A percentile compares a stretch with the other conserved stretches of the same genome.
Conservation (phyloP, 305 asterid genomes). For the Fraxinus floribunda region DNA sequence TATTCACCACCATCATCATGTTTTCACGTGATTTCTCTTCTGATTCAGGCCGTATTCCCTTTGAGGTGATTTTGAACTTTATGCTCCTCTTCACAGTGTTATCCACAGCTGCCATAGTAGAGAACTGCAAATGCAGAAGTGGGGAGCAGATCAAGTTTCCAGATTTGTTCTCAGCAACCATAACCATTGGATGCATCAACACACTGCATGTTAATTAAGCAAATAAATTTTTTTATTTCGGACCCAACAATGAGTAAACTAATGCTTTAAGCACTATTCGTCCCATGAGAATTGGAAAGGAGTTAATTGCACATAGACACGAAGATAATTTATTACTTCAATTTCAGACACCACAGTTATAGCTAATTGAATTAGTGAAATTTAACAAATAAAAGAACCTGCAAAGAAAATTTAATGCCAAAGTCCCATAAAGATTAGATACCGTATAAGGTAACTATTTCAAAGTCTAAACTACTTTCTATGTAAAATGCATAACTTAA, state of each 20-base stretch:
- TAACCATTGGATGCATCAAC: constrained; percentile 8
- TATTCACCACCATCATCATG: constrained; percentile 4
- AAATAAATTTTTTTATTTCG: not conserved
- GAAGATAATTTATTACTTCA: not conserved
- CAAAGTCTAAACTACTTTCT: not conserved
- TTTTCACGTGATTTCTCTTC: constrained; percentile 27
- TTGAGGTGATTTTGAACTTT: constrained; percentile 49
- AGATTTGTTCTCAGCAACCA: constrained; percentile 29
- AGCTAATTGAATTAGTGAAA: not conserved
- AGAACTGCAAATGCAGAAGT: constrained; percentile 13
- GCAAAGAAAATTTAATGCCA: not conserved
- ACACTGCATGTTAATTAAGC: constrained; percentile 18
- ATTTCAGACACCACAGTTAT: not conserved
- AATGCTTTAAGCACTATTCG: not conserved
- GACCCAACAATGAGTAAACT: not conserved
- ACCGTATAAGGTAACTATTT: not conserved
- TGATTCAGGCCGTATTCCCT: constrained; percentile 31
- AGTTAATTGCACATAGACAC: not conserved
- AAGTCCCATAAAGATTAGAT: not conserved
- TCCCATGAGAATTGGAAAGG: not conserved
- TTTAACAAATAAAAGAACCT: not conserved
- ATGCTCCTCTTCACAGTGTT: constrained; percentile 28
- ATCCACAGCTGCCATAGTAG: constrained; percentile 35
- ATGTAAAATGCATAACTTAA: no score
- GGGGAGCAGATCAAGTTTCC: constrained; percentile 13